Evolutionary conservation across 495 filamentous ascomycete genomes (phyloP).

Genomic region (Penicillium cosmopolitanum): DNA sequence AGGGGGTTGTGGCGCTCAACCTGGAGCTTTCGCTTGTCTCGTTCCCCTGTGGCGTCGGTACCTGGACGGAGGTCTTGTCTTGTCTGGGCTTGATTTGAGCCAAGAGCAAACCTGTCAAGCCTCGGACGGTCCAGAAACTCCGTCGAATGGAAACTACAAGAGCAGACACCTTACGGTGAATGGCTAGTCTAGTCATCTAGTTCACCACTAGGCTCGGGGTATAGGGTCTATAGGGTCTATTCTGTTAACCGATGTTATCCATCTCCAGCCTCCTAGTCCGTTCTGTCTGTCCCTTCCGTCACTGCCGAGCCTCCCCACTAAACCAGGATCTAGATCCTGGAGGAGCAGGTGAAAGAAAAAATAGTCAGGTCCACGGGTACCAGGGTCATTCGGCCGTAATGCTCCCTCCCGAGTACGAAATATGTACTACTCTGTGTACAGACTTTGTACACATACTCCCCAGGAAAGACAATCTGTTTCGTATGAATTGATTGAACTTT

Average conservation of each 20-base stretch:
- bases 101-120: background rate
- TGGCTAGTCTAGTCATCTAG: background rate
- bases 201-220: too few species aligned
- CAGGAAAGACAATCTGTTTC: background rate
- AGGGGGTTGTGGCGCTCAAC: background rate
- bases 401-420: background rate
- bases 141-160: background rate
- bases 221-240: background rate
- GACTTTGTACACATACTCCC: too few species aligned
- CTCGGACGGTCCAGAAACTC: background rate
- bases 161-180: background rate
- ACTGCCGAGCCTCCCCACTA: too few species aligned
- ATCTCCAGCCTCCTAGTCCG: background rate
- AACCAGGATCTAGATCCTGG: background rate
- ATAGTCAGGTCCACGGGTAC: background rate
- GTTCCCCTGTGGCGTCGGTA: constrained; percentile 9
- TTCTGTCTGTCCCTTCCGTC: background rate
- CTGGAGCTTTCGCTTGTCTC: background rate
- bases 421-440: too few species aligned
- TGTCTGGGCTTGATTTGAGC: constrained; percentile 3
- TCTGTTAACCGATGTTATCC: background rate
- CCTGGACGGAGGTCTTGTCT: background rate
- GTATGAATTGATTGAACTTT: background rate
- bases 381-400: background rate
- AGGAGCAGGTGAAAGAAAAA: background rate